Evolutionary conservation across 257 asterid genomes (phyloP).

Genomic region (Salvia rosmarinus): DNA sequence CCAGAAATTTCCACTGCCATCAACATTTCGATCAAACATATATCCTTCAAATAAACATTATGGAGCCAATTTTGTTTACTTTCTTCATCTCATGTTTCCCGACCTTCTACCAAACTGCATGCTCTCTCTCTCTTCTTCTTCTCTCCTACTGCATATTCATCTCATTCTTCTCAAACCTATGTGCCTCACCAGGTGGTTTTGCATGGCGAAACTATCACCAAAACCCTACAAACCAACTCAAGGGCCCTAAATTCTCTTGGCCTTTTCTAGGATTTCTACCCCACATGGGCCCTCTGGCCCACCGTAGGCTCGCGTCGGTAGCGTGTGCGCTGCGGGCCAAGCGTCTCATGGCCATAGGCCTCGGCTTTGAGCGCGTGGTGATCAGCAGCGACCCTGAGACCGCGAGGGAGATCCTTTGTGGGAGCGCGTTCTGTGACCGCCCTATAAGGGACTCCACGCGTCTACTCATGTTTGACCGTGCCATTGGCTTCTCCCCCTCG

Average conservation of each 20-base stretch:
- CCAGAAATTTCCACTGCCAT: conserved; percentile 23
- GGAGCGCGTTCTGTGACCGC: conserved; percentile 52
- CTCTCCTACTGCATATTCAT: conserved; percentile 33
- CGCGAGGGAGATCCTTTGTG: conserved; percentile 57
- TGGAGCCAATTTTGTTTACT: conserved; percentile 45
- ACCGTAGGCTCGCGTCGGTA: conserved; percentile 49
- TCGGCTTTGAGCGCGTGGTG: conserved; percentile 53
- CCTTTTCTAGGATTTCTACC: conserved; percentile 57
- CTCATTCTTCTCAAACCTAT: conserved; percentile 37
- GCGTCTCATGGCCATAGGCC: conserved; percentile 61
- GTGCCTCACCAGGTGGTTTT: conserved; percentile 48
- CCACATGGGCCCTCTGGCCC: conserved; percentile 60
- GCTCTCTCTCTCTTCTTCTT: conserved; percentile 31
- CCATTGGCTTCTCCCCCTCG: conserved; percentile 69
- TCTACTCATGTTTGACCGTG: conserved; percentile 63
- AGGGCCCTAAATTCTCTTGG: conserved; percentile 53
- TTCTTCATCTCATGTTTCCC: conserved; percentile 39
- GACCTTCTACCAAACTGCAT: conserved; percentile 27
- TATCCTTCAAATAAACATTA: conserved; percentile 7
- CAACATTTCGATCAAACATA: neutral
- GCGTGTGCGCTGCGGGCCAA: conserved; percentile 45
- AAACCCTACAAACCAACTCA: conserved; percentile 39
- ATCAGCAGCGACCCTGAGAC: conserved; percentile 69
- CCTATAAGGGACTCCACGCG: conserved; percentile 65
- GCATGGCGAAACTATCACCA: conserved; percentile 55